These are phyloP conservation scores for Penicillium subrubescens DNA, from an alignment of 495 filamentous ascomycete species.

Conservation along the genomic window DNA sequence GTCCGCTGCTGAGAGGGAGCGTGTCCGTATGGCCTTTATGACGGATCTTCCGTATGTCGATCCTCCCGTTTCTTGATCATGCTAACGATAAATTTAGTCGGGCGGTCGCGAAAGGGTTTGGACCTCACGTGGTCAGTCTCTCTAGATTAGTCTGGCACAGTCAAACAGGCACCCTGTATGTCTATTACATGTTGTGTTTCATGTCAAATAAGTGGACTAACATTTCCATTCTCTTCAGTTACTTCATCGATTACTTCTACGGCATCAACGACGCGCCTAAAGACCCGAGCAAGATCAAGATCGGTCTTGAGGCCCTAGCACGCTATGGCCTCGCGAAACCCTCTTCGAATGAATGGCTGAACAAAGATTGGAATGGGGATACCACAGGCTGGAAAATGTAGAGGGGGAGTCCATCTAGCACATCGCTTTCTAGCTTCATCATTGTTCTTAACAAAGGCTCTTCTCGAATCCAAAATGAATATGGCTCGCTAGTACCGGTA, in stretches of 20 bases:
- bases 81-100: constrained; percentile 13
- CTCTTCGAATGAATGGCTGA: constrained; percentile 11
- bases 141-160: constrained; percentile 16
- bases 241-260: constrained; percentile 15
- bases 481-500: not conserved
- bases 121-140: constrained; percentile 4
- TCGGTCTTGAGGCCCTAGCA: constrained; percentile 11
- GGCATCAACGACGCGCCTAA: constrained; percentile 7
- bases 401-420: constrained; percentile 6
- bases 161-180: constrained; percentile 17
- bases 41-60: constrained; percentile 18
- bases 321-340: constrained; percentile 16
- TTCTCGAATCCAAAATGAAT: constrained; percentile 1
- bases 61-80: constrained; percentile 13
- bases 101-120: constrained; percentile 13
- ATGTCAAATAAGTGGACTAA: constrained; percentile 8
- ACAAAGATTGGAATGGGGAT: constrained; percentile 11
- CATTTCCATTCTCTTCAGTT: constrained; percentile 12
- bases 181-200: constrained; percentile 12
- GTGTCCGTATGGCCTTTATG: constrained; percentile 17
- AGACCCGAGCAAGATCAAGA: constrained; percentile 8
- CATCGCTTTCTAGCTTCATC: constrained; percentile 9
- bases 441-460: constrained; percentile 1
- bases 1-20: constrained; percentile 13
- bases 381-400: constrained; percentile 14